Percentiles rank a stretch among this genome's conserved stretches.
Evolutionary conservation across 495 filamentous ascomycete genomes (phyloP).

Genomic region (Penicillium flavigenum): DNA sequence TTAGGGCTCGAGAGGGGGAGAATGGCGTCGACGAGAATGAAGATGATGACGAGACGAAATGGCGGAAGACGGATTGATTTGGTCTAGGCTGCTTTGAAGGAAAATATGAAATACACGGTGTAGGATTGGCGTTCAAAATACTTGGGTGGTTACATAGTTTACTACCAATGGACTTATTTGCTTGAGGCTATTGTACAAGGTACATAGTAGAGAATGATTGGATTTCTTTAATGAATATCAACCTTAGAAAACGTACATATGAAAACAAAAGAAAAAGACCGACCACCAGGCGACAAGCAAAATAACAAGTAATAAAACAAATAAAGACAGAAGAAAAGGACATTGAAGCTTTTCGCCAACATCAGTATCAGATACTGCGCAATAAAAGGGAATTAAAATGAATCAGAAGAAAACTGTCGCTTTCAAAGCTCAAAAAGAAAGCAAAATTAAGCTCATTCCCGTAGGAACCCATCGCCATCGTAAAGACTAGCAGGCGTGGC

Average conservation of each 20-base stretch:
- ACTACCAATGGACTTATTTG: background rate
- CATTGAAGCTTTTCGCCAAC: constrained; percentile 21
- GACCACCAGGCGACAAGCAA: constrained; percentile 3
- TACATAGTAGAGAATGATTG: background rate
- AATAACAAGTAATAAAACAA: constrained; percentile 12
- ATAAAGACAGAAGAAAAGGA: constrained; percentile 20
- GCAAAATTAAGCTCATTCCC: constrained; percentile 31
- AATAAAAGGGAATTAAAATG: constrained; percentile 8
- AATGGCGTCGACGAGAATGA: constrained; percentile 37
- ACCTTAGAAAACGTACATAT: constrained; percentile 10
- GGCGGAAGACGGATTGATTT: constrained; percentile 58
- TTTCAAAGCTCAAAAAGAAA: constrained; percentile 1
- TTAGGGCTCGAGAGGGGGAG: constrained; percentile 48
- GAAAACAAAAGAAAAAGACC: constrained; percentile 4
- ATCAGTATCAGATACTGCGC: constrained; percentile 8
- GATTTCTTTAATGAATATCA: constrained; percentile 23
- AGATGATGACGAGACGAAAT: constrained; percentile 54
- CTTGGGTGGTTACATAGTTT: background rate
- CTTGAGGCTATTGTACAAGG: background rate
- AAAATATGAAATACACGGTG: background rate
- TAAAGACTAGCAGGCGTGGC: constrained; percentile 49
- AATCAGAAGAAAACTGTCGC: constrained; percentile 3
- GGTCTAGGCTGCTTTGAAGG: background rate
- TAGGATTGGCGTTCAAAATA: background rate
- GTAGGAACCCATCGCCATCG: constrained; percentile 50